Evolutionary conservation across 768 basidiomycete species (phyloP).

Genomic region (Agaricus subrufescens): DNA sequence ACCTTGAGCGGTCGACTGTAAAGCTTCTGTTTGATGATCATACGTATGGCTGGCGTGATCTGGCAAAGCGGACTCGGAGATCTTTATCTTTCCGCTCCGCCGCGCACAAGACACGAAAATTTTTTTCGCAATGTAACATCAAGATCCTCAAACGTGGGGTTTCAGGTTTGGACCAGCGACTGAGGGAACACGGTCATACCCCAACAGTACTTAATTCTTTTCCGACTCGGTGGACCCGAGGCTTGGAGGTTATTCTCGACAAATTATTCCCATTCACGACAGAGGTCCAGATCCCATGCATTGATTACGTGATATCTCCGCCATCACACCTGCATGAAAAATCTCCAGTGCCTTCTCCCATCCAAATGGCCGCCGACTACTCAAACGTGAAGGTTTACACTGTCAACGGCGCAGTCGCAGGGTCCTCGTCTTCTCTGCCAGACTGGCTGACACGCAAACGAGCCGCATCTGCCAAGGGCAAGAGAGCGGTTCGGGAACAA

Average conservation of each 20-base stretch:
- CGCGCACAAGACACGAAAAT: not conserved
- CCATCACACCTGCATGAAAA: not conserved
- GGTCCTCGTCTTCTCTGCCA: constrained; percentile 87
- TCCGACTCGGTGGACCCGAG: constrained; percentile 6
- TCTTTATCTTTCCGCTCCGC: not conserved
- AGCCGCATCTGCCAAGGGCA: constrained; percentile 58
- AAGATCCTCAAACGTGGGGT: not conserved
- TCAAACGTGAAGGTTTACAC: constrained; percentile 80
- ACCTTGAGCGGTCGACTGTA: too few species aligned
- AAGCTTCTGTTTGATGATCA: too few species aligned
- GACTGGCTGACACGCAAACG: constrained; percentile 88
- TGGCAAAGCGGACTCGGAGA: not conserved
- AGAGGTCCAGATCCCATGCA: too few species aligned
- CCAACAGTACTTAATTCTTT: not conserved
- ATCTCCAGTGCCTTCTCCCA: not conserved
- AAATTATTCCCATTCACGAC: not conserved
- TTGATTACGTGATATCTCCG: not conserved
- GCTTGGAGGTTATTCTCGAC: not conserved
- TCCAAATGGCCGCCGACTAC: constrained; percentile 21
- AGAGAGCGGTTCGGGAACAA: constrained; percentile 64
- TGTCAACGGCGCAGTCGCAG: constrained; percentile 86
- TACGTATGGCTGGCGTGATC: too few species aligned
- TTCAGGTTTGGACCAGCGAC: too few species aligned
- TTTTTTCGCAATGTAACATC: not conserved
- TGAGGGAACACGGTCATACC: too few species aligned